Base-by-base conservation (phyloP, 331 rosid genomes). In the Cydonia oblonga region DNA sequence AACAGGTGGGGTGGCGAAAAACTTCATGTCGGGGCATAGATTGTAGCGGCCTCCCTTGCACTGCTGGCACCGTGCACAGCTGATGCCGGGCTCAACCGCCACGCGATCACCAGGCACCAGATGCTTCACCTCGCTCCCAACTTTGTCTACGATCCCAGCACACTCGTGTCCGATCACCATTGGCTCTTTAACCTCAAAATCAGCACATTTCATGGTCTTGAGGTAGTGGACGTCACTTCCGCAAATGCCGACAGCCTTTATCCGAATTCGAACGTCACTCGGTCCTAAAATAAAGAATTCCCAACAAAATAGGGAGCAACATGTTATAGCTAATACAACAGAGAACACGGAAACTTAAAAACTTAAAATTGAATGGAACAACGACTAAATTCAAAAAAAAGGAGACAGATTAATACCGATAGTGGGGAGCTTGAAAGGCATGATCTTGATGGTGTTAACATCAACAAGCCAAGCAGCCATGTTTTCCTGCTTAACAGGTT, bases 401-500 rank as follows among this genome's bases (percentile, higher is more conserved):
- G 11, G 12, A 59, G 12, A 12, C 68, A 7, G 26, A 46, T 23
- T 40, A 35, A 62, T 82, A 90, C 97, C 98, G 7, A 89, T 88
- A 58, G 85, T 6, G 15, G 98, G 97, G 80, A 93, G 98, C 12
- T 75, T 84, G 81, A 89, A 93, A 73, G 98, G 97, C 24, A 84
- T 96, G 81, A 93, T 90, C 87, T 84, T 90, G 72, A 93, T 90
- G 44, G 65, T 81, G 84, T 93, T 89, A 11, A 90, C 33, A 18
- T 77, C 91, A 73, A 93, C 66, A 51, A 93, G 96, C 98, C 98
- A 93, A 75, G 91, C 97, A 78, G 95, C 98, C 98, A 93, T 86
- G 68, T n/a, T n/a, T n/a, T n/a, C n/a, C n/a, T n/a, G n/a, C n/a
- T n/a, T n/a, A n/a, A n/a, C n/a, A n/a, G n/a, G n/a, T n/a, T n/a